Percentiles rank a stretch among this genome's conserved stretches.
Evolutionary conservation across 805 yeast genomes (phyloP).

Genomic region (Naumovozyma dairenensis): DNA sequence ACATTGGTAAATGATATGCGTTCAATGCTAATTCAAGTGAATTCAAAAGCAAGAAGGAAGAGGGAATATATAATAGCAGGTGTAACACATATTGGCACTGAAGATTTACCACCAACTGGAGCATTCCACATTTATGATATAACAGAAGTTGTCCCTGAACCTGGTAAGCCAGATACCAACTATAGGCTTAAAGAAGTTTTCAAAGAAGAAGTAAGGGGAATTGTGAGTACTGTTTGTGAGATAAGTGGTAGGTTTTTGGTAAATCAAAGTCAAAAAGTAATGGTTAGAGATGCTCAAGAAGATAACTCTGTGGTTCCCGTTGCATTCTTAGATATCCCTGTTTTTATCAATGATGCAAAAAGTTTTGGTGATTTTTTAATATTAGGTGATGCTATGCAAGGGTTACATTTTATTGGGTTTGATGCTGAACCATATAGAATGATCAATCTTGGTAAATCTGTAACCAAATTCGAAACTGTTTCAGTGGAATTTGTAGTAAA

Average conservation of each 20-base stretch:
- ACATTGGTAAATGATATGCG: slow-evolving; percentile 40
- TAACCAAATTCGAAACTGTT: slow-evolving; percentile 48
- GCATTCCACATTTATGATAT: slow-evolving; percentile 63
- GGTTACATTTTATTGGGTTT: slow-evolving; percentile 71
- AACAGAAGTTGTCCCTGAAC: slow-evolving; percentile 80
- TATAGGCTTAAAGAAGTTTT: slow-evolving; percentile 65
- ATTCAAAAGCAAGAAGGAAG: slow-evolving; percentile 33
- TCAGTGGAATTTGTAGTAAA: slow-evolving; percentile 55
- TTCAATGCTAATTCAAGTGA: slow-evolving; percentile 30
- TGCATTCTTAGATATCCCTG: slow-evolving; percentile 82
- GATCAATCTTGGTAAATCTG: slow-evolving; percentile 68
- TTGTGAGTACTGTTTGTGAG: slow-evolving; percentile 67
- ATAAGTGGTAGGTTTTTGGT: slow-evolving; percentile 75
- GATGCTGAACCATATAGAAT: slow-evolving; percentile 92
- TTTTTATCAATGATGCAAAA: slow-evolving; percentile 70
- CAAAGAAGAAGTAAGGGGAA: slow-evolving; percentile 71
- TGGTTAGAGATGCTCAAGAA: slow-evolving; percentile 76
- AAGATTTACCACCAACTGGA: slow-evolving; percentile 75
- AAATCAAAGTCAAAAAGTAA: slow-evolving; percentile 72
- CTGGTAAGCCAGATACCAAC: slow-evolving; percentile 74
- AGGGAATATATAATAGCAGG: slow-evolving; percentile 74
- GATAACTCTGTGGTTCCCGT: slow-evolving; percentile 84
- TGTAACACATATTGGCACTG: slow-evolving; percentile 62
- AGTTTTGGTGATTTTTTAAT: slow-evolving; percentile 74
- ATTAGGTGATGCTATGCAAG: slow-evolving; percentile 68